Evolutionary conservation across 345 rosid species (phyloP), one percentile per base, ranked within the genome.

Genomic region (Clausena lansium): DNA sequence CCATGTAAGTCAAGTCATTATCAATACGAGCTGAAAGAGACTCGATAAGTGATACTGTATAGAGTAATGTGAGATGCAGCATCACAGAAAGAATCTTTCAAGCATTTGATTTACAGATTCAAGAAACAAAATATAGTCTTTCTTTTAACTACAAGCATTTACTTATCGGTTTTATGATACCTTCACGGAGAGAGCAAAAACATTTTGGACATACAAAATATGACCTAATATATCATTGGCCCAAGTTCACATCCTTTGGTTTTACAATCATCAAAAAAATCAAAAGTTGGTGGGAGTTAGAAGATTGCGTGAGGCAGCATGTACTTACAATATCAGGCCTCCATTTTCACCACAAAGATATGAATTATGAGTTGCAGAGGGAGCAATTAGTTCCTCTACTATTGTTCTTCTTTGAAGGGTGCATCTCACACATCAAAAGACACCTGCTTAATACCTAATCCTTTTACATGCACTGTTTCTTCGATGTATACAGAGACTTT

Each of bases 311-410:
- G 60, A 63, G 30, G 24, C 41, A 32, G 73, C 57, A 20, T 35
- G 39, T 58, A 57, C 77, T 69, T 69, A 27, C 76, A 77, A 17
- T 25, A 17, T 58, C n/a, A 38, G 81, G 67, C 69, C 19, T 22
- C 78, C 30, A 36, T 9, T 17, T 81, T 32, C 35, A 30, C 69
- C 74, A 50, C 76, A 55, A 66, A 57, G 50, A 61, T 71, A 61
- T 33, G 70, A 19, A 8, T 25, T 2, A 8, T 10, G 45, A 19
- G 27, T 38, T 77, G 57, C n/a, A 19, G 41, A 10, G 63, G 4
- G 2, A 52, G 33, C 47, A 15, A 20, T 28, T 10, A 7, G 69
- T 61, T 13, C 39, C 25, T 60, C 68, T 33, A 52, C 24, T 45
- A 20, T n/a, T 63, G 22, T 7, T 20, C 33, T 47, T 50, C 57